These are phyloP conservation scores for Sutorius australiensis DNA, from an alignment of 768 basidiomycete species.

Conservation along the genomic window DNA sequence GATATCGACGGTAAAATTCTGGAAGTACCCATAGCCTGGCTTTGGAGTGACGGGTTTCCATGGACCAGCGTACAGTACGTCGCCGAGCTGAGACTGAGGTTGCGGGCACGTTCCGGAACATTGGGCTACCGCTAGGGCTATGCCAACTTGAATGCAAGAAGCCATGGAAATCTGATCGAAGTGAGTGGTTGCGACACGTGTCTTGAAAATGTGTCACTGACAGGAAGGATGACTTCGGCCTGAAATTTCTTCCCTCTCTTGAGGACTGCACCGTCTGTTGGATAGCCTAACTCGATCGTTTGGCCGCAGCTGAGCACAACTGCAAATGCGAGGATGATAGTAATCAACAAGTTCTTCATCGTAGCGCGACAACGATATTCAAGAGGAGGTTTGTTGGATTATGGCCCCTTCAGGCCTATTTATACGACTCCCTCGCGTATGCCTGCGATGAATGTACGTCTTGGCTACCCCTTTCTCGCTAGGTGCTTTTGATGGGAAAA, in stretches of 20 bases:
- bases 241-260: neutral
- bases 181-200: neutral
- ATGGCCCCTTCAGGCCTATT: neutral
- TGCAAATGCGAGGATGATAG: neutral
- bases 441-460: neutral
- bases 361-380: neutral
- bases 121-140: neutral
- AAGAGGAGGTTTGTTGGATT: neutral
- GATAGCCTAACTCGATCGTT: neutral
- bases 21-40: neutral
- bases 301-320: neutral
- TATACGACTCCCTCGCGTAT: neutral
- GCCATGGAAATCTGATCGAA: neutral
- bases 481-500: neutral
- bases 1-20: neutral
- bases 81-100: conserved; percentile 6
- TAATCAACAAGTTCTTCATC: neutral
- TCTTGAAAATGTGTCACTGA: neutral
- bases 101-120: neutral
- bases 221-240: neutral
- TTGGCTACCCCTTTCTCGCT: neutral
- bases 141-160: conserved; percentile 15
- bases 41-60: neutral
- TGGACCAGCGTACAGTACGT: neutral
- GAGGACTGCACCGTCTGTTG: neutral